phyloP scores from a whole-genome alignment of 208 protist genomes.

The Crithidia expoeki region DNA sequence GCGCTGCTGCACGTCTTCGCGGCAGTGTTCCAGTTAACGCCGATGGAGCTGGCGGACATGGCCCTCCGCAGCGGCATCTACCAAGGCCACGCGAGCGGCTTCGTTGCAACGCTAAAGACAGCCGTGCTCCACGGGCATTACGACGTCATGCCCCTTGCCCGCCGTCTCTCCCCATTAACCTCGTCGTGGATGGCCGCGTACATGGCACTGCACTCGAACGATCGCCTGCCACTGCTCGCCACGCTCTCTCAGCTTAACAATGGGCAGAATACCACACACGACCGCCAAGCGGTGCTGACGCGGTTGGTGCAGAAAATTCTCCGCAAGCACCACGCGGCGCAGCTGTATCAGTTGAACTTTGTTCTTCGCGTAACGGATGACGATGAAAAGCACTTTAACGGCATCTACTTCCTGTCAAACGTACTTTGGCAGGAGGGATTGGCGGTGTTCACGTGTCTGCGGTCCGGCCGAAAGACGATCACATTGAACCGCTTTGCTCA shows the following conservation, averaged over 20 bases:
- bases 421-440: slow-evolving; percentile 44
- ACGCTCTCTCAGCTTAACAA: slow-evolving; percentile 58
- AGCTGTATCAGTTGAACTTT: slow-evolving; percentile 76
- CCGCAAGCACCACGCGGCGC: slow-evolving; percentile 52
- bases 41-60: slow-evolving; percentile 72
- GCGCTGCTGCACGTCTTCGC: slow-evolving; percentile 78
- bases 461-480: slow-evolving; percentile 75
- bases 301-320: slow-evolving; percentile 63
- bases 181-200: slow-evolving; percentile 70
- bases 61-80: slow-evolving; percentile 74
- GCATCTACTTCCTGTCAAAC: slow-evolving; percentile 65
- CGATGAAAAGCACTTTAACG: slow-evolving; percentile 64
- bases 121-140: slow-evolving; percentile 50
- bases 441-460: slow-evolving; percentile 69
- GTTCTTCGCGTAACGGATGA: slow-evolving; percentile 65
- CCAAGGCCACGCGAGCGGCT: slow-evolving; percentile 47
- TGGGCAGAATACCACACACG: slow-evolving; percentile 42
- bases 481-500: slow-evolving; percentile 53
- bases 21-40: slow-evolving; percentile 49
- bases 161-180: slow-evolving; percentile 62
- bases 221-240: slow-evolving; percentile 68
- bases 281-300: slow-evolving; percentile 37
- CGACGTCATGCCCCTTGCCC: slow-evolving; percentile 66
- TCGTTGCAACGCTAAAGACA: slow-evolving; percentile 45
- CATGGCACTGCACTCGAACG: slow-evolving; percentile 68